Percentiles rank a stretch among this genome's conserved stretches.
Conservation (phyloP, 352 stramenopile genomes). For the Aphanomyces invadans region DNA sequence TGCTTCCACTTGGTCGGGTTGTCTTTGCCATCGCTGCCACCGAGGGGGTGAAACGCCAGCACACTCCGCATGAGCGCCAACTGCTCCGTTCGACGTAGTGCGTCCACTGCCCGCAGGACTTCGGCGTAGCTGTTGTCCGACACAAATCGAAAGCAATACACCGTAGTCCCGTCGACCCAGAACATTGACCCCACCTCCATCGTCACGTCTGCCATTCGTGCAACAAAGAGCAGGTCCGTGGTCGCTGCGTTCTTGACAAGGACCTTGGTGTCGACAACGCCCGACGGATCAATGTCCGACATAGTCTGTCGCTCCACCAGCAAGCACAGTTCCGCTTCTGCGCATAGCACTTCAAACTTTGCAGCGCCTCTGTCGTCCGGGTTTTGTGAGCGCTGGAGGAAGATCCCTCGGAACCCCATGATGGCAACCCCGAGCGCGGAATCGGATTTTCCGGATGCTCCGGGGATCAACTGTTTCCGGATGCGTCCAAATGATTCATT, state of each 20-base stretch:
- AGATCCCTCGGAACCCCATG: constrained; percentile 66
- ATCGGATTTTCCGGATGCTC: neutral
- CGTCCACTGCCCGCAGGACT: constrained; percentile 10
- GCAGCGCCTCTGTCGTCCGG: constrained; percentile 20
- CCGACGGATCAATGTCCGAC: constrained; percentile 23
- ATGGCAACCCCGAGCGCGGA: too few species aligned
- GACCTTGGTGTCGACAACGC: constrained; percentile 42
- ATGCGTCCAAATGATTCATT: too few species aligned
- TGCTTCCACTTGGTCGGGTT: constrained; percentile 10
- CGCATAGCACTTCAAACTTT: constrained; percentile 45
- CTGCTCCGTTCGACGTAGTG: constrained; percentile 6
- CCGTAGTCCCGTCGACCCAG: constrained; percentile 31
- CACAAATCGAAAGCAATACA: constrained; percentile 21
- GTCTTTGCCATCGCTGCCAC: neutral
- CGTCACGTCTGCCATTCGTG: constrained; percentile 36
- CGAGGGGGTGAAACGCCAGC: neutral
- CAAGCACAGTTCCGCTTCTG: constrained; percentile 40
- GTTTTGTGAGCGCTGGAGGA: constrained; percentile 39
- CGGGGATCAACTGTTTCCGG: too few species aligned
- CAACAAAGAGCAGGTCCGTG: constrained; percentile 45
- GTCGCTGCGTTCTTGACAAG: constrained; percentile 46
- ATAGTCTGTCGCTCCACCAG: constrained; percentile 25
- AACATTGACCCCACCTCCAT: constrained; percentile 41
- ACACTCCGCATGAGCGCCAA: constrained; percentile 14
- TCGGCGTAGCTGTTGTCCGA: constrained; percentile 12